Evolutionary conservation across 768 basidiomycete species (phyloP).

Genomic region (Phallus indusiatus): DNA sequence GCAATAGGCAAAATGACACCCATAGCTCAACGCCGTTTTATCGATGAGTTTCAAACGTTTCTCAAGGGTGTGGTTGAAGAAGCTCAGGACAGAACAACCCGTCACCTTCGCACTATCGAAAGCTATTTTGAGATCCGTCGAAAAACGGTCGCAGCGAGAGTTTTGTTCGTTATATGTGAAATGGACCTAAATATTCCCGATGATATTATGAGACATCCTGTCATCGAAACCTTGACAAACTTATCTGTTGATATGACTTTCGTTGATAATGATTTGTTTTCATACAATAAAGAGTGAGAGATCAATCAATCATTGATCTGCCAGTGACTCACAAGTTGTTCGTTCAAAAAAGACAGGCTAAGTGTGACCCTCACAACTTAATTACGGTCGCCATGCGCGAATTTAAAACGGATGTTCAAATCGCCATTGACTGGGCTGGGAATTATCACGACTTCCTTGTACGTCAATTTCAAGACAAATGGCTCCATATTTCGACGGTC

Average conservation of each 20-base stretch:
- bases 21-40: conserved; percentile 12
- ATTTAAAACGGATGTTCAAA: no score
- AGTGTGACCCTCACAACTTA: conserved; percentile 32
- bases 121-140: conserved; percentile 18
- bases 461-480: no score
- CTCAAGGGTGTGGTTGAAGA: conserved; percentile 17
- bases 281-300: conserved; percentile 36
- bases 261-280: conserved; percentile 37
- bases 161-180: conserved; percentile 13
- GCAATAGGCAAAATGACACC: neutral
- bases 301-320: no score
- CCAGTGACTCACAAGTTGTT: no score
- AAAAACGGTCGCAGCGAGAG: conserved; percentile 16
- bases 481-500: no score
- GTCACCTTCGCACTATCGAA: conserved; percentile 15
- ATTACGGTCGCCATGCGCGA: conserved; percentile 44
- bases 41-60: conserved; percentile 17
- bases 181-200: conserved; percentile 15
- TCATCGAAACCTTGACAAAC: conserved; percentile 11
- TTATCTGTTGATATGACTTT: conserved; percentile 13
- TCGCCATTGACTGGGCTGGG: conserved; percentile 31
- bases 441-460: no score
- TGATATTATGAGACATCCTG: conserved; percentile 14
- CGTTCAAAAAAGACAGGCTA: no score
- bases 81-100: conserved; percentile 16